A percentile compares a stretch with the other conserved stretches of the same genome.
These are phyloP conservation scores for Cryptosporidium meleagridis DNA, from an alignment of 169 alveolate species.

Conservation along the genomic window DNA sequence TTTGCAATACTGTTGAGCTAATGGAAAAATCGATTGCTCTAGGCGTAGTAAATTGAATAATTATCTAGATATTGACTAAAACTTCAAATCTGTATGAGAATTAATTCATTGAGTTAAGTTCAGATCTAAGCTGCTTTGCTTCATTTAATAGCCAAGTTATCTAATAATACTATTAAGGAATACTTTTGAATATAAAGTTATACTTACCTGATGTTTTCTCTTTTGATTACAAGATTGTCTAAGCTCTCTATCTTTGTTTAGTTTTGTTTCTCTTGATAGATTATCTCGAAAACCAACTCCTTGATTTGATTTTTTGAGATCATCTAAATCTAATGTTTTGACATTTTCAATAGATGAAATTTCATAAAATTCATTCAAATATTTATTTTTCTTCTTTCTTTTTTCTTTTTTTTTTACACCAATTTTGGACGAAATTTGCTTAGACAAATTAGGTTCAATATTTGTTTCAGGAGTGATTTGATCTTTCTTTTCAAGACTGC, in stretches of 20 bases:
- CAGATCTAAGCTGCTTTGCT: conserved; percentile 30
- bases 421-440: neutral
- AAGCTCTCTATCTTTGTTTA: conserved; percentile 20
- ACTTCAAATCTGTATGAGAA: neutral
- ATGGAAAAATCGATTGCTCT: conserved; percentile 28
- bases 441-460: neutral
- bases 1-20: conserved; percentile 3
- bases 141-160: conserved; percentile 67
- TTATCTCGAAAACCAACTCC: neutral
- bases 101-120: neutral
- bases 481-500: neutral
- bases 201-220: conserved; percentile 71
- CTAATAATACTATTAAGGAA: neutral
- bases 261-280: neutral
- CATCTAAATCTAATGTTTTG: conserved; percentile 5
- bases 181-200: neutral
- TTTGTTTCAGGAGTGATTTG: neutral
- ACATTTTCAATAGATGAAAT: neutral
- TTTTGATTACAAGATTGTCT: conserved; percentile 33
- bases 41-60: neutral
- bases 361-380: conserved; percentile 11
- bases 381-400: conserved; percentile 25
- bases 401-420: neutral
- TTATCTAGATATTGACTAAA: no score
- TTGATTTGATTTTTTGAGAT: neutral